Conservation (phyloP, 2,329 filamentous ascomycete species). For the Paraconiothyrium sp. region DNA sequence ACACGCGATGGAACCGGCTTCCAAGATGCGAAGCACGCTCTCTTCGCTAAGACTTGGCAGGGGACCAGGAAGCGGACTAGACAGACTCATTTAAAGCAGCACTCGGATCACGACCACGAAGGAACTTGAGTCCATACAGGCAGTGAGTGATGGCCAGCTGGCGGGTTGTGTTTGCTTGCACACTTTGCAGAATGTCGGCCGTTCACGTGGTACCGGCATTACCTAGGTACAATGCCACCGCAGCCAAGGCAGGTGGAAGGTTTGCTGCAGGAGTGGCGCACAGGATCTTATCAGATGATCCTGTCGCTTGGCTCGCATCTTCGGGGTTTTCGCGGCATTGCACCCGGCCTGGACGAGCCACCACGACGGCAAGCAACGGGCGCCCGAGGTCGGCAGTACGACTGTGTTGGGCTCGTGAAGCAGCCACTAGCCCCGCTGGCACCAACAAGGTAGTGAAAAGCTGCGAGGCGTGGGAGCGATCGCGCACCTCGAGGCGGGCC, state of each 20-base stretch:
- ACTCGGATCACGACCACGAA: neutral
- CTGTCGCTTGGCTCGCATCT: neutral
- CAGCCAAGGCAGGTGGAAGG: neutral
- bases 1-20: conserved; percentile 3
- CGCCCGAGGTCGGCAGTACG: conserved; percentile 10
- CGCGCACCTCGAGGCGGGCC: neutral
- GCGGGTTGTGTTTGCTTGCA: neutral
- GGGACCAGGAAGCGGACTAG: neutral
- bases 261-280: neutral
- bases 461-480: conserved; percentile 16
- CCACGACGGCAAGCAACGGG: neutral
- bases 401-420: neutral
- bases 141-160: neutral
- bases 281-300: conserved; percentile 9
- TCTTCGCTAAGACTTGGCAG: conserved; percentile 8
- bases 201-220: neutral
- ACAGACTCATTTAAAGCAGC: neutral
- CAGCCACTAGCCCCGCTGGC: neutral
- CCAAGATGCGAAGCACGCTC: conserved; percentile 7
- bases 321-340: conserved; percentile 1
- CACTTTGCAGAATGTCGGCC: neutral
- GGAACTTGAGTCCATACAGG: neutral
- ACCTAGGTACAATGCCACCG: neutral
- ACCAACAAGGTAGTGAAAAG: conserved; percentile 1
- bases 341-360: neutral